A percentile compares a stretch with the other conserved stretches of the same genome.
These are phyloP conservation scores for Metschnikowia cerradonensis DNA, from an alignment of 805 yeast species.

Conservation along the genomic window DNA sequence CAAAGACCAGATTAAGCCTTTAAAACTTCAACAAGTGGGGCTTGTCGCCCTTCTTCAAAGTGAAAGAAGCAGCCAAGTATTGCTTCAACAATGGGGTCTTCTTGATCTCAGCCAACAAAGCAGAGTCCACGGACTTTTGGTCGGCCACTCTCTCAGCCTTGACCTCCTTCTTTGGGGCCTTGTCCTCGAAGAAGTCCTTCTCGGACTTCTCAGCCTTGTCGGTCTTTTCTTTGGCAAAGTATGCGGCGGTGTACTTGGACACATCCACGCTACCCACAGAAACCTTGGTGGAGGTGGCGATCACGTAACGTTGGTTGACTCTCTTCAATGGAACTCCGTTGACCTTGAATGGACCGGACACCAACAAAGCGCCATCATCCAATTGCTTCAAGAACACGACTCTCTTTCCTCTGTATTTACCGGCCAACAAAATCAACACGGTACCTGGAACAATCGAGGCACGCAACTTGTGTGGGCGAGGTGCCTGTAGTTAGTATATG, in stretches of 20 bases:
- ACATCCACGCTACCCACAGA: constrained; percentile 76
- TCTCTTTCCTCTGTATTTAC: constrained; percentile 99
- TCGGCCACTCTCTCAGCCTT: constrained; percentile 93
- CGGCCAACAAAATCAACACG: constrained; percentile 94
- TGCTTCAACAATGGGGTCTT: constrained; percentile 96
- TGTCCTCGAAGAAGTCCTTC: constrained; percentile 85
- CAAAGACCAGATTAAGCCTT: constrained; percentile 20
- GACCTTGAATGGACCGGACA: constrained; percentile 98
- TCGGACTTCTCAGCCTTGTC: constrained; percentile 81
- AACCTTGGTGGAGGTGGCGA: constrained; percentile 95
- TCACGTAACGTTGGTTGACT: constrained; percentile 97
- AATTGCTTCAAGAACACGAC: constrained; percentile 95
- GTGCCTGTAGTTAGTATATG: constrained; percentile 2
- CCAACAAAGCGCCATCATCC: constrained; percentile 96
- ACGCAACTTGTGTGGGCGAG: constrained; percentile 93
- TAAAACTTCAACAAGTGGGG: constrained; percentile 98
- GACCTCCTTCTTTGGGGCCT: constrained; percentile 75
- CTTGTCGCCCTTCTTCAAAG: constrained; percentile 96
- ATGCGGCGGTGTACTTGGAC: constrained; percentile 86
- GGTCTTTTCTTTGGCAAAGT: constrained; percentile 94
- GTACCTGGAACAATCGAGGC: constrained; percentile 97
- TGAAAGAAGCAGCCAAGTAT: constrained; percentile 92
- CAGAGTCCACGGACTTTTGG: constrained; percentile 93
- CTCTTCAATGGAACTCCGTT: constrained; percentile 99
- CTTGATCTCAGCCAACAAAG: constrained; percentile 90